Evolutionary conservation across 2,329 filamentous ascomycete species (phyloP).

Genomic region (Aureobasidium leucospermi): DNA sequence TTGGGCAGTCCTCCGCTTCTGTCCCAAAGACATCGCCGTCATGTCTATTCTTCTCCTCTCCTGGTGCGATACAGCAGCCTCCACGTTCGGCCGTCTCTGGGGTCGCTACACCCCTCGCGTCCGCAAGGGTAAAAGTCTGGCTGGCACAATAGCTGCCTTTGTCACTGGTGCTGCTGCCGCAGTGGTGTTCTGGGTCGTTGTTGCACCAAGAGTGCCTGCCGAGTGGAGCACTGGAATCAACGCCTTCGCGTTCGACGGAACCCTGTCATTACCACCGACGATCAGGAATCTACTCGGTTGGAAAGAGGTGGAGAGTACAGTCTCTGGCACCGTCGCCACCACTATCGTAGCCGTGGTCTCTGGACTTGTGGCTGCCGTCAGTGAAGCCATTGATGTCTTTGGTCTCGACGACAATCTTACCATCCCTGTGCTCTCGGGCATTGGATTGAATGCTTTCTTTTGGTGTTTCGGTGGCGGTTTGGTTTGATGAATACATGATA

Average conservation of each 20-base stretch:
- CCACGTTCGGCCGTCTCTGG: slow-evolving; percentile 84
- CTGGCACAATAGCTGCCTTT: slow-evolving; percentile 79
- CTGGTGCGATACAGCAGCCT: slow-evolving; percentile 97
- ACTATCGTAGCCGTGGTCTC: slow-evolving; percentile 77
- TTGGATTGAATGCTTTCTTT: slow-evolving; percentile 86
- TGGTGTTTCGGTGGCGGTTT: slow-evolving; percentile 60
- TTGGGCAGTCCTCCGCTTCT: slow-evolving; percentile 76
- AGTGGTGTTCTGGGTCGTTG: slow-evolving; percentile 77
- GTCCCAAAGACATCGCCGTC: slow-evolving; percentile 88
- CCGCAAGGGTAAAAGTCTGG: slow-evolving; percentile 81
- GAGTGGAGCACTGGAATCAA: slow-evolving; percentile 37
- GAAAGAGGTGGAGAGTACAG: slow-evolving; percentile 49
- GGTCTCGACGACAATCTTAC: slow-evolving; percentile 97
- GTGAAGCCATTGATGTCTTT: slow-evolving; percentile 85
- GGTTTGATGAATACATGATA: background rate
- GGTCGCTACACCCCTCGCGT: slow-evolving; percentile 83
- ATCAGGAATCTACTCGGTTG: slow-evolving; percentile 55
- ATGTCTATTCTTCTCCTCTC: slow-evolving; percentile 84
- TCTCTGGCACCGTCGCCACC: slow-evolving; percentile 66
- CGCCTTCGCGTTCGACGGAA: slow-evolving; percentile 74
- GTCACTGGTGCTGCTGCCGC: slow-evolving; percentile 76
- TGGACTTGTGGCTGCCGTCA: slow-evolving; percentile 79
- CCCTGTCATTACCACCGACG: slow-evolving; percentile 58
- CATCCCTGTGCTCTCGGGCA: slow-evolving; percentile 83
- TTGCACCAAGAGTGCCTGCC: slow-evolving; percentile 51